Evolutionary conservation across 2,329 filamentous ascomycete genomes (phyloP), one percentile per base, ranked within the genome.

Genomic region (Ophiocordyceps australis): DNA sequence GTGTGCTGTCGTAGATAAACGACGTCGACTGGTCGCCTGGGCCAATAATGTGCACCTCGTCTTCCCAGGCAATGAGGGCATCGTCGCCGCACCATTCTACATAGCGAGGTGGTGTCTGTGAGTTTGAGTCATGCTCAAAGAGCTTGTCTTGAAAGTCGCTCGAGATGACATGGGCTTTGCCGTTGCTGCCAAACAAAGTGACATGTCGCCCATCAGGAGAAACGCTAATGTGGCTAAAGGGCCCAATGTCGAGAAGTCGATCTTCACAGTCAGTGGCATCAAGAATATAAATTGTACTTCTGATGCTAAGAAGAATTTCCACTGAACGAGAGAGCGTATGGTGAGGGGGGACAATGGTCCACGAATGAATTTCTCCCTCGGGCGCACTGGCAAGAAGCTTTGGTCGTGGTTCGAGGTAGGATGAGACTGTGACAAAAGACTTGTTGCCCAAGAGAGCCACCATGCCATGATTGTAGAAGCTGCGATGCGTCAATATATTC

Each of bases 51-150:
- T 94, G 89, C 4, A 98, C 75, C 48, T 98, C 89, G 43, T 98
- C 89, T 43, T 95, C 89, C 89, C 89, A 98, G 1, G 85, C 85
- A 39, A 98, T 71, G 16, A 93, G 78, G 10, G 85, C 82, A 49
- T 95, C 86, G 40, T 89, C 86, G 5, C 89, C 89, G 47, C 89
- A 98, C 89, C 89, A 98, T 40, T 89, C 76, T 32, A 98, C 65
- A 35, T 89, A 81, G 39, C 81, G 77, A 4, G 89, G 89, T 2
- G 75, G 64, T 5, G 82, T 92, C 46, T 76, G 77, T 8, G 81
- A 85, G 37, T 74, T 74, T 1, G 85, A 86, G 41, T 93, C 74
- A 44, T 95, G 86, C 51, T 95, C 85, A 44, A 83, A 86, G 33
- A 93, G 60, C 30, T 85, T 75, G 41, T 78, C 83, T 45, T 93